phyloP scores from a whole-genome alignment of 176 grass and related monocot species.

The Bothriochloa decipiens region DNA sequence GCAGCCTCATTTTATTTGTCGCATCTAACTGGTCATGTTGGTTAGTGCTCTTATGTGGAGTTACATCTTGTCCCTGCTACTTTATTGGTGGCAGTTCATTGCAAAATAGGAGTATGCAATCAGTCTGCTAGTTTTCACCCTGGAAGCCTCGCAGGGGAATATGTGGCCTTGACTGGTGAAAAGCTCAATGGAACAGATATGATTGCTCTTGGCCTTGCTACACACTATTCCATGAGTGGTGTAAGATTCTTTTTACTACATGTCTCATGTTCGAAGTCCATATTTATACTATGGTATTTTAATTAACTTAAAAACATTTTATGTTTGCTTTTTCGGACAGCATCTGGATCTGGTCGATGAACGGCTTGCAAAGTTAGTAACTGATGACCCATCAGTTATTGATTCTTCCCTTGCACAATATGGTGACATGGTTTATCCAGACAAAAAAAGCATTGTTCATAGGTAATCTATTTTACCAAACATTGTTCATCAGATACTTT shows the following conservation, averaged over 20 bases:
- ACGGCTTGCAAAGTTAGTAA: slow-evolving; percentile 78
- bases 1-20: slow-evolving; percentile 96
- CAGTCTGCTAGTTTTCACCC: slow-evolving; percentile 7
- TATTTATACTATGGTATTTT: background rate
- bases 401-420: slow-evolving; percentile 90
- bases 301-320: background rate
- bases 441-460: slow-evolving; percentile 85
- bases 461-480: slow-evolving; percentile 51
- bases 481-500: slow-evolving; percentile 27
- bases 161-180: slow-evolving; percentile 88
- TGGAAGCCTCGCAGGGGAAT: slow-evolving; percentile 69
- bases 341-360: slow-evolving; percentile 75
- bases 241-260: slow-evolving; percentile 52
- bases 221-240: slow-evolving; percentile 74
- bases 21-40: slow-evolving; percentile 93
- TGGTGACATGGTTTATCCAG: slow-evolving; percentile 87
- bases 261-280: slow-evolving; percentile 4
- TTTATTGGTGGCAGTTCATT: background rate
- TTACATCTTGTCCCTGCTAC: background rate
- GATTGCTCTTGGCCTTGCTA: slow-evolving; percentile 93
- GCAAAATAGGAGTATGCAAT: background rate
- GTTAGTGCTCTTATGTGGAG: slow-evolving; percentile 43
- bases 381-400: slow-evolving; percentile 97
- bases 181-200: slow-evolving; percentile 87
- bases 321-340: slow-evolving; percentile 43